phyloP scores from a whole-genome alignment of 2,329 filamentous ascomycete genomes.

The Ascochyta fabae region DNA sequence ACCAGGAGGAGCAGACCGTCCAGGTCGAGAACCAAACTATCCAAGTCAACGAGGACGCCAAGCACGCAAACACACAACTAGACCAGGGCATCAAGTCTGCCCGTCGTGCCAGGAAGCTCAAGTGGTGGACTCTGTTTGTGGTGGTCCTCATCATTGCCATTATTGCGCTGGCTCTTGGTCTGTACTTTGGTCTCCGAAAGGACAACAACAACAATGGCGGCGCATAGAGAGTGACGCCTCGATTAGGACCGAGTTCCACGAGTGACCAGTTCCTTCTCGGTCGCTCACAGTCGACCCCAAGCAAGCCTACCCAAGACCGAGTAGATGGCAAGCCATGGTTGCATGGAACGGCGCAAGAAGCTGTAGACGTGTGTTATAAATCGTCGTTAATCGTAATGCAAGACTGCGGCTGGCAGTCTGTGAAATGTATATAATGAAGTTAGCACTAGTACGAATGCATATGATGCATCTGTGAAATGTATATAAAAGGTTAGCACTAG shows the following conservation, averaged over 20 bases:
- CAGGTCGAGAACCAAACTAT: slow-evolving; percentile 70
- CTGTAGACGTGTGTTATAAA: slow-evolving; percentile 9
- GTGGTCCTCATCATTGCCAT: slow-evolving; percentile 56
- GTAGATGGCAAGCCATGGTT: neutral
- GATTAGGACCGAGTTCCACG: neutral
- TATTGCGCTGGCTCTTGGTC: slow-evolving; percentile 57
- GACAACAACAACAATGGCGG: slow-evolving; percentile 6
- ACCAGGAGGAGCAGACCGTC: slow-evolving; percentile 70
- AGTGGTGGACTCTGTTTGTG: slow-evolving; percentile 79
- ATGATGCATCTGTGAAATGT: neutral
- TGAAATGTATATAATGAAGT: slow-evolving; percentile 21
- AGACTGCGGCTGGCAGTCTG: slow-evolving; percentile 6
- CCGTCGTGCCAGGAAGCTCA: slow-evolving; percentile 72
- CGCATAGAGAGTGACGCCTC: neutral
- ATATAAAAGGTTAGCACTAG: neutral
- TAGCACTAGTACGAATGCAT: slow-evolving; percentile 3
- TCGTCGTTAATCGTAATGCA: slow-evolving; percentile 19
- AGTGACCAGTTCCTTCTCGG: neutral
- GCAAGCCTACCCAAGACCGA: neutral
- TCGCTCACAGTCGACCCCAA: neutral
- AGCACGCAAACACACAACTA: slow-evolving; percentile 73
- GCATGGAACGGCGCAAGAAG: neutral
- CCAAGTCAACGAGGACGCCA: slow-evolving; percentile 69
- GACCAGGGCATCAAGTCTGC: slow-evolving; percentile 71
- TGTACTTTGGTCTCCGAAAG: slow-evolving; percentile 54